Evolutionary conservation across 148 eudicot species (phyloP).

Genomic region (Silene conica): DNA sequence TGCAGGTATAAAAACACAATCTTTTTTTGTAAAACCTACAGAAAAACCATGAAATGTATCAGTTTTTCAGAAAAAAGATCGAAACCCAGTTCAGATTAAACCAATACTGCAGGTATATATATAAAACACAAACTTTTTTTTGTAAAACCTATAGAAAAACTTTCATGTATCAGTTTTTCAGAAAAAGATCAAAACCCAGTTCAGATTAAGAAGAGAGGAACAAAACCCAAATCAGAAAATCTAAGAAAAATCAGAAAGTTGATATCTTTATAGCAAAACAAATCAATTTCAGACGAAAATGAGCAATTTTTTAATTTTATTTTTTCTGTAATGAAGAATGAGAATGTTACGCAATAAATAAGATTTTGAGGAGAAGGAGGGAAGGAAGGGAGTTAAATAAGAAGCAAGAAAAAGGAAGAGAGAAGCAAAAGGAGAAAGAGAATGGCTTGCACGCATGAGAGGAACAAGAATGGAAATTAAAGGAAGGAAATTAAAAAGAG

Average conservation of each 20-base stretch:
- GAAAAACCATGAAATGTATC: not conserved
- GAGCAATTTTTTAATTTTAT: not conserved
- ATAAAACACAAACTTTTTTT: not conserved
- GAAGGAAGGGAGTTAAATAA: constrained; percentile 31
- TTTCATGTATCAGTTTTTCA: not conserved
- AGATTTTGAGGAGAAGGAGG: constrained; percentile 5
- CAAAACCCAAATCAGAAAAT: constrained; percentile 21
- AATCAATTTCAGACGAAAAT: not conserved
- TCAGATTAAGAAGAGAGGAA: constrained; percentile 4
- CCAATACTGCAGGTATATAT: constrained; percentile 12
- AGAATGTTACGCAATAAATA: constrained; percentile 17
- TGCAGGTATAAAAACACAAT: constrained; percentile 12
- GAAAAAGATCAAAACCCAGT: constrained; percentile 15
- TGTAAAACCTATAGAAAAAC: not conserved
- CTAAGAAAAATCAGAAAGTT: constrained; percentile 14
- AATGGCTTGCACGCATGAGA: constrained; percentile 96
- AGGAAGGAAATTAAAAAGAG: constrained; percentile 17
- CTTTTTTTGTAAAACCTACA: not conserved
- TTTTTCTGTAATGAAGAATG: not conserved
- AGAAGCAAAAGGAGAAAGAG: constrained; percentile 15
- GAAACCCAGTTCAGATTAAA: constrained; percentile 16
- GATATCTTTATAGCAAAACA: constrained; percentile 16
- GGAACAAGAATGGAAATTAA: constrained; percentile 12
- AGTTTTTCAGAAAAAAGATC: constrained; percentile 1
- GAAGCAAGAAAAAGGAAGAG: constrained; percentile 38